Conservation (phyloP, 2,329 filamentous ascomycete species). For the Calonectria fujianensis region DNA sequence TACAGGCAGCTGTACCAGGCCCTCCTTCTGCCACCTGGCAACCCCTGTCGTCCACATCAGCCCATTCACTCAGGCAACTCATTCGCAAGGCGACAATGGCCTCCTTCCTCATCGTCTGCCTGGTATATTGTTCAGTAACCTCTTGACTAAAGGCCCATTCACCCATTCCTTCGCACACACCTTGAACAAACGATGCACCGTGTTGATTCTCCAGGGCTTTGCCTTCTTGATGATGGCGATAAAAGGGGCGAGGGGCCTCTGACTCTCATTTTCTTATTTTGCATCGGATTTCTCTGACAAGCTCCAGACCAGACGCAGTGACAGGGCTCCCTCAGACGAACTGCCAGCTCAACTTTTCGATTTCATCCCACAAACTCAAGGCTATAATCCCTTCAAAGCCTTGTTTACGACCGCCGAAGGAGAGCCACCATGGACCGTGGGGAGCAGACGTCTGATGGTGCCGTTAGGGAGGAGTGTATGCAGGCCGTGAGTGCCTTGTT, state of each 20-base stretch:
- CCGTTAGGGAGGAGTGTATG: slow-evolving; percentile 41
- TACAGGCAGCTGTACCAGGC: background rate
- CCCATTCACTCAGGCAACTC: slow-evolving; percentile 7
- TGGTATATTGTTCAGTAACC: slow-evolving; percentile 14
- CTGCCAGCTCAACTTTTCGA: background rate
- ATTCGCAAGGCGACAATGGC: background rate
- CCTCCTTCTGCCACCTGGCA: slow-evolving; percentile 14
- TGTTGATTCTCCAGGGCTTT: background rate
- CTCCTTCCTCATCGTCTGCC: background rate
- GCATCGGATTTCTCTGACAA: slow-evolving; percentile 39
- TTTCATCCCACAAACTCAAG: background rate
- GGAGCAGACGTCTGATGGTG: slow-evolving; percentile 14
- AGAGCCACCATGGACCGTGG: slow-evolving; percentile 37
- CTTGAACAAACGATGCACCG: background rate
- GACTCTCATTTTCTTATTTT: background rate
- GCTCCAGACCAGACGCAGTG: background rate
- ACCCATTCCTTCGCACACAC: background rate
- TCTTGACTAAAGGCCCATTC: background rate
- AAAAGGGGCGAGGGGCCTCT: background rate
- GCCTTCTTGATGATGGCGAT: background rate
- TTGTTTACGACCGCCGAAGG: background rate
- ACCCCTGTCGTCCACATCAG: background rate
- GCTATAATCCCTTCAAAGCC: background rate
- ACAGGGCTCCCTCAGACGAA: background rate
- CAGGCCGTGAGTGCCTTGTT: slow-evolving; percentile 59